These are phyloP conservation scores for Balakata baccata DNA, from an alignment of 345 rosid species.

Conservation along the genomic window DNA sequence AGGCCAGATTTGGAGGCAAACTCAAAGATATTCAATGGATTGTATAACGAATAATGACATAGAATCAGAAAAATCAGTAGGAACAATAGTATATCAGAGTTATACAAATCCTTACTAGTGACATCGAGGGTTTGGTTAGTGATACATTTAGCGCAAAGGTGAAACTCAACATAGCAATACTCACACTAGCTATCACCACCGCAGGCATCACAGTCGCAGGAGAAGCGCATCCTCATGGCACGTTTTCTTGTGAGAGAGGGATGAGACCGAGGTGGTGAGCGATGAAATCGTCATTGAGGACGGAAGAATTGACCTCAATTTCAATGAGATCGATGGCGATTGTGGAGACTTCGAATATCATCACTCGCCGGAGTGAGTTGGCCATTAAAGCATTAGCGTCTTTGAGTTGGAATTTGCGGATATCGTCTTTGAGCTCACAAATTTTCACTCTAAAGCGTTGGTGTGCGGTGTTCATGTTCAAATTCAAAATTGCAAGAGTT, in stretches of 20 bases:
- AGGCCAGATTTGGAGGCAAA: too few species aligned
- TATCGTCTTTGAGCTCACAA: conserved; percentile 77
- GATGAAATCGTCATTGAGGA: conserved; percentile 88
- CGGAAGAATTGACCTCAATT: conserved; percentile 84
- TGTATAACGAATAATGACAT: too few species aligned
- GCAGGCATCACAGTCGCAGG: conserved; percentile 92
- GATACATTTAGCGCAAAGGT: conserved; percentile 66
- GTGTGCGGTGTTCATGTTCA: too few species aligned
- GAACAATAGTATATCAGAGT: conserved; percentile 77
- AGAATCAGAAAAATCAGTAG: conserved; percentile 69
- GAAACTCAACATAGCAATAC: conserved; percentile 93
- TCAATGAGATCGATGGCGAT: conserved; percentile 94
- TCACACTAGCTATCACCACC: conserved; percentile 98
- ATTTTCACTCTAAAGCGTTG: conserved; percentile 78
- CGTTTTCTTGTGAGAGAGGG: conserved; percentile 80
- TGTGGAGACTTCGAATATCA: conserved; percentile 96
- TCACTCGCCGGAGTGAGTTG: conserved; percentile 93
- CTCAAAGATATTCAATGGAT: too few species aligned
- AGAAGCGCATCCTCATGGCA: conserved; percentile 94
- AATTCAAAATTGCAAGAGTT: too few species aligned
- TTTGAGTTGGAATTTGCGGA: conserved; percentile 82
- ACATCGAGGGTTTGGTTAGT: conserved; percentile 86
- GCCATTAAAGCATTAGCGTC: conserved; percentile 87
- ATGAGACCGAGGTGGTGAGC: conserved; percentile 93
- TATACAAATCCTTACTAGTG: conserved; percentile 73